Base-by-base conservation (phyloP, 1,284 basidiomycete species). In the Rugosomyces carneus region DNA sequence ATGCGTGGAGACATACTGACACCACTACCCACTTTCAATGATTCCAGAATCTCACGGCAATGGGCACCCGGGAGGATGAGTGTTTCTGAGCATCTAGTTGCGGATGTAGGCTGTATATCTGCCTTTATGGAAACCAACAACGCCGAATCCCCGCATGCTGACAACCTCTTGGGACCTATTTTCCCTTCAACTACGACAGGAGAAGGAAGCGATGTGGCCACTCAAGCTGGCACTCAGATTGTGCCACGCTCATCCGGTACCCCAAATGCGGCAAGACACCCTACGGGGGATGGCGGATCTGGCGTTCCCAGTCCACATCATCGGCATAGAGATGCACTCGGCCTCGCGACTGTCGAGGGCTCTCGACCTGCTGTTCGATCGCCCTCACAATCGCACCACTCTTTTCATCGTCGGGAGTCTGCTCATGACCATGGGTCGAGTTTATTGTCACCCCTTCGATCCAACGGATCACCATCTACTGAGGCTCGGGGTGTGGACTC, bases 121-220 rank as follows among this genome's bases (percentile, higher is more conserved):
- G 10, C 10, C 24, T 26, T 10, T 26, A 10, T 26, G 24, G 24
- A 26, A 10, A 26, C 24, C n/a, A n/a, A n/a, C n/a, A n/a, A n/a
- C n/a, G n/a, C n/a, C n/a, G n/a, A n/a, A n/a, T n/a, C n/a, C n/a
- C n/a, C n/a, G n/a, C n/a, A 55, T 56, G 8, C 24, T 16, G 61
- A 64, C 49, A n/a, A n/a, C n/a, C n/a, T n/a, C n/a, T n/a, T n/a
- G n/a, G 58, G 54, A 15, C 60, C 60, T 13, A 47, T 64, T 15
- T 62, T 66, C 44, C 54, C 59, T 20, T 53, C 45, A 15, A 51
- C 39, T 39, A 47, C 21, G 20, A 50, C 42, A 50, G 6, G 34
- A 46, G 49, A 40, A 43, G 24, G 37, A 39, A 4, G 36, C 26
- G n/a, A 21, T 26, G 20, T 29, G 13, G 32, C 15, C 8, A 31